phyloP scores from a whole-genome alignment of 1,284 basidiomycete genomes.

The Pholiota adiposa region DNA sequence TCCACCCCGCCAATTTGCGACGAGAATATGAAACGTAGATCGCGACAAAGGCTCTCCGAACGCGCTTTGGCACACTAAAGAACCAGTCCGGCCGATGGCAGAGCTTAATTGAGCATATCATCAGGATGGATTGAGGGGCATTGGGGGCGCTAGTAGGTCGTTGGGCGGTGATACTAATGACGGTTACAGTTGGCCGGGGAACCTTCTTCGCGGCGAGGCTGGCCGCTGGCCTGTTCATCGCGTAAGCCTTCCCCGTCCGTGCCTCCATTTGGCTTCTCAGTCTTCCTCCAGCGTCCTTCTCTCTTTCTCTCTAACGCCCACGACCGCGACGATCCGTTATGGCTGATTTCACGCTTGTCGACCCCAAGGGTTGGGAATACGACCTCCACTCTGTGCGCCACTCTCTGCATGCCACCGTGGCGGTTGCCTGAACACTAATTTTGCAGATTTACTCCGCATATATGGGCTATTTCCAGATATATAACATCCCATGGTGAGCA shows the following conservation, averaged over 20 bases:
- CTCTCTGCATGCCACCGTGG: neutral
- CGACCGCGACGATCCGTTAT: conserved; percentile 34
- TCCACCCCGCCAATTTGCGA: neutral
- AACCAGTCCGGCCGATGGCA: too few species aligned
- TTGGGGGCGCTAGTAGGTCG: neutral
- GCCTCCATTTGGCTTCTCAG: neutral
- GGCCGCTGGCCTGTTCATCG: neutral
- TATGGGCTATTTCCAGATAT: conserved; percentile 80
- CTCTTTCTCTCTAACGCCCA: conserved; percentile 9
- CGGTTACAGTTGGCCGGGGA: neutral
- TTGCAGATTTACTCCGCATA: conserved; percentile 80
- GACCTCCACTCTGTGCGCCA: conserved; percentile 79
- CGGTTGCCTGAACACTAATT: neutral
- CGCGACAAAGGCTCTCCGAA: neutral
- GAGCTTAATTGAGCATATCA: too few species aligned
- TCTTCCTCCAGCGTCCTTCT: conserved; percentile 2
- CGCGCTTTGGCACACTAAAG: too few species aligned
- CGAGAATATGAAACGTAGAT: neutral
- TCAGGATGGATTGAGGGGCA: too few species aligned
- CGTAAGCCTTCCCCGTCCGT: neutral
- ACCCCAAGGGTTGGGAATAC: conserved; percentile 81
- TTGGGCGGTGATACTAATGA: neutral
- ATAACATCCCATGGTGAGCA: conserved; percentile 73
- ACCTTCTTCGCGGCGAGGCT: neutral
- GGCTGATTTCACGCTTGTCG: conserved; percentile 74